phyloP scores from a whole-genome alignment of 805 yeast species.

The Metschnikowia bowlesiae region DNA sequence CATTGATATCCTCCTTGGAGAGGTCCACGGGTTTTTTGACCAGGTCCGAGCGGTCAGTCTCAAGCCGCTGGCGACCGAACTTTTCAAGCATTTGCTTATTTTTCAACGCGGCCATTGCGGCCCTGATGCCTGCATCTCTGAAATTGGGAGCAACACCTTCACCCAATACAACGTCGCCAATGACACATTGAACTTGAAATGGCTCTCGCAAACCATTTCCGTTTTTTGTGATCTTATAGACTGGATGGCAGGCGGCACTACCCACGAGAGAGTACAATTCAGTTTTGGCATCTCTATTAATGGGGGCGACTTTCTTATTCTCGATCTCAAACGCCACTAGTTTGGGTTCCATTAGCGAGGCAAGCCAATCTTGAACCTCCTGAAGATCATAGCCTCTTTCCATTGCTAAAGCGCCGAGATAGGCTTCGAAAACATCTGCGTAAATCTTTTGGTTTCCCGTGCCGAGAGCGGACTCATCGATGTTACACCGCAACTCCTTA shows the following conservation, averaged over 20 bases:
- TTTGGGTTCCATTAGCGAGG: conserved; percentile 46
- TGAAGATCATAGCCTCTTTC: conserved; percentile 50
- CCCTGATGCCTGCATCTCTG: conserved; percentile 76
- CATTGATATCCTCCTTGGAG: not conserved
- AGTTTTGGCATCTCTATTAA: conserved; percentile 68
- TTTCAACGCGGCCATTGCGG: conserved; percentile 75
- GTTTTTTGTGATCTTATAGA: conserved; percentile 45
- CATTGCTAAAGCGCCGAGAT: conserved; percentile 75
- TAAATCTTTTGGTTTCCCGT: conserved; percentile 62
- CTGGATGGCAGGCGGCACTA: conserved; percentile 59
- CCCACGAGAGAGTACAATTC: conserved; percentile 78
- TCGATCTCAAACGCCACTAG: conserved; percentile 29
- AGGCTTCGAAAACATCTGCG: conserved; percentile 94
- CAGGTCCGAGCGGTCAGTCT: conserved; percentile 18
- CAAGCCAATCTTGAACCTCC: conserved; percentile 55
- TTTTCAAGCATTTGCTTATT: conserved; percentile 59
- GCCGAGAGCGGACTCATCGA: conserved; percentile 41
- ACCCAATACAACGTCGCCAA: conserved; percentile 66
- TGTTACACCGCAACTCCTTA: conserved; percentile 47
- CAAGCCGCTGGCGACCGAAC: conserved; percentile 50
- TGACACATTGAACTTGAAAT: conserved; percentile 60
- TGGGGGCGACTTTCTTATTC: conserved; percentile 30
- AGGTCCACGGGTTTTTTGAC: conserved; percentile 4
- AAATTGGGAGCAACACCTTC: conserved; percentile 63
- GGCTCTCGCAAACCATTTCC: conserved; percentile 48